Evolutionary conservation across 2,329 filamentous ascomycete species (phyloP).

Genomic region (Diaporthe velutina): DNA sequence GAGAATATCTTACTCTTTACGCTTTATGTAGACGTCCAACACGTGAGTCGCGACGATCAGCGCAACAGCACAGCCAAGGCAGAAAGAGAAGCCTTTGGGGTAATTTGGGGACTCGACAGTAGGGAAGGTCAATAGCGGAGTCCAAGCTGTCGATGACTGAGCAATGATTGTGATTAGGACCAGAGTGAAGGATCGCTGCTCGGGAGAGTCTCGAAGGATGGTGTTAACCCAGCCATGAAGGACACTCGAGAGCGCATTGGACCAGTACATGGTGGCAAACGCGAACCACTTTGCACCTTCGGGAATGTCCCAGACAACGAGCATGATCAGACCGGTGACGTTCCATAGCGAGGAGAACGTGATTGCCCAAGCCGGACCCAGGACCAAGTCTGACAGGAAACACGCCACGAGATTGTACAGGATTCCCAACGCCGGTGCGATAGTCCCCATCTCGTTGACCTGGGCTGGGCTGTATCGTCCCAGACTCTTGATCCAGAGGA

Average conservation of each 20-base stretch:
- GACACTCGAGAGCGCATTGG: slow-evolving; percentile 65
- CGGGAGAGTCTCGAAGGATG: slow-evolving; percentile 58
- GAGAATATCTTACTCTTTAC: slow-evolving; percentile 13
- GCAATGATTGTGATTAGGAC: slow-evolving; percentile 65
- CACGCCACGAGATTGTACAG: slow-evolving; percentile 67
- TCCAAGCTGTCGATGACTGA: slow-evolving; percentile 69
- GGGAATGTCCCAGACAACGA: slow-evolving; percentile 68
- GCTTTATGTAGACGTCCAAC: slow-evolving; percentile 15
- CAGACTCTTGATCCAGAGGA: slow-evolving; percentile 71
- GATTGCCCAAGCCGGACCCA: slow-evolving; percentile 67
- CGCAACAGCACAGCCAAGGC: slow-evolving; percentile 43
- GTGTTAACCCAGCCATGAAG: slow-evolving; percentile 69
- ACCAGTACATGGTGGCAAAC: slow-evolving; percentile 61
- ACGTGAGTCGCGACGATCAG: slow-evolving; percentile 20
- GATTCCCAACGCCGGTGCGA: slow-evolving; percentile 67
- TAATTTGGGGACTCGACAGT: slow-evolving; percentile 58
- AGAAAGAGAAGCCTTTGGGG: slow-evolving; percentile 56
- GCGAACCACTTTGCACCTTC: slow-evolving; percentile 67
- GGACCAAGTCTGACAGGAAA: slow-evolving; percentile 66
- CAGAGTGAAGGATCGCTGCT: slow-evolving; percentile 62
- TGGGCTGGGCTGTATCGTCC: slow-evolving; percentile 58
- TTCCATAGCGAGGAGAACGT: slow-evolving; percentile 65
- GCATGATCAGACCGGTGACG: slow-evolving; percentile 64
- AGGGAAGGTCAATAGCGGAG: slow-evolving; percentile 63
- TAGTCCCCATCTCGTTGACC: slow-evolving; percentile 65